phyloP scores from a whole-genome alignment of 2,329 filamentous ascomycete species.

The Scleromitrula shiraiana region DNA sequence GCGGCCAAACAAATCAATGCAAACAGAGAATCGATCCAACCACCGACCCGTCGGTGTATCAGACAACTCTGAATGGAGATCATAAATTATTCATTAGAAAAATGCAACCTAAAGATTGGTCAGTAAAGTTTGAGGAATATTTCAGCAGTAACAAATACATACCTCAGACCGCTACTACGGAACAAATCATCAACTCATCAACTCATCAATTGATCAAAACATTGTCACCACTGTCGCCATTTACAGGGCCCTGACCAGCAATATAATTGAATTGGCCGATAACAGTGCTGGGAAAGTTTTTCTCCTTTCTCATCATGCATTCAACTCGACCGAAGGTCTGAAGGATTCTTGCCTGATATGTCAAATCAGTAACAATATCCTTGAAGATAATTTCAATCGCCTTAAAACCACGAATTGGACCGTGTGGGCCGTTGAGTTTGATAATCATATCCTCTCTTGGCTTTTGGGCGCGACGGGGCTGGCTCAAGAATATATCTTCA shows the following conservation, averaged over 20 bases:
- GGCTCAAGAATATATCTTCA: background rate
- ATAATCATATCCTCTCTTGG: conserved; percentile 1
- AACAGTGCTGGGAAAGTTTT: background rate
- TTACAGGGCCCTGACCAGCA: background rate
- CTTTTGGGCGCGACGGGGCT: background rate
- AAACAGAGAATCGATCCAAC: background rate
- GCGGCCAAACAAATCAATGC: background rate
- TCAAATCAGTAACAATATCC: background rate
- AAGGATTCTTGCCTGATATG: background rate
- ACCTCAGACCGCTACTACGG: too few relatives aligned
- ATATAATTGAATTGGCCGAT: background rate
- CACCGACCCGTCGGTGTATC: too few relatives aligned
- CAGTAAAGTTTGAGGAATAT: too few relatives aligned
- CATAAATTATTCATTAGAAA: too few relatives aligned
- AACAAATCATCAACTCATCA: too few relatives aligned
- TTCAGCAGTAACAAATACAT: too few relatives aligned
- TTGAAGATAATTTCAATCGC: background rate
- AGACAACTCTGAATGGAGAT: too few relatives aligned
- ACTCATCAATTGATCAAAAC: too few relatives aligned
- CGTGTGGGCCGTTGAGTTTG: background rate
- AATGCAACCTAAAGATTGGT: too few relatives aligned
- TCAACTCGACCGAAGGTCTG: background rate
- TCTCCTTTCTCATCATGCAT: background rate
- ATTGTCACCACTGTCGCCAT: background rate
- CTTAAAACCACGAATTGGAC: background rate